Evolutionary conservation across 1,284 basidiomycete species (phyloP).

Genomic region (Tilletia indica): DNA sequence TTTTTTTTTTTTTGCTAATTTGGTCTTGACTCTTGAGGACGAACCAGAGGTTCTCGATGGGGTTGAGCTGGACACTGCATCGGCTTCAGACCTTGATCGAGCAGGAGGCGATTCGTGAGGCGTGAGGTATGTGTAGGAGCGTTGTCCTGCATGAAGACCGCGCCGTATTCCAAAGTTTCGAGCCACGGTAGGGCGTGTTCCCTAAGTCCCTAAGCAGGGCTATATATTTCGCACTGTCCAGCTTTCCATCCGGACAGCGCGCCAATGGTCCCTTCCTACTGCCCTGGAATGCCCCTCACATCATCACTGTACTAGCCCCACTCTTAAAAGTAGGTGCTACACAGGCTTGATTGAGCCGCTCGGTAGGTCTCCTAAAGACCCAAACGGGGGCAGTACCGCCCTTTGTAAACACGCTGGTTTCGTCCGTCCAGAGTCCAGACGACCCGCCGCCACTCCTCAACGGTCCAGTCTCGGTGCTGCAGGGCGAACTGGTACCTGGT

Average conservation of each 20-base stretch:
- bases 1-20: neutral
- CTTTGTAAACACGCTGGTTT: neutral
- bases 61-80: neutral
- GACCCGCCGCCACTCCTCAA: constrained; percentile 4
- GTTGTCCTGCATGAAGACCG: constrained; percentile 9
- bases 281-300: constrained; percentile 8
- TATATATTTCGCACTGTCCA: neutral
- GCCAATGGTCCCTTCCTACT: neutral
- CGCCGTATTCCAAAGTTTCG: neutral
- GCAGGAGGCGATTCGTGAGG: neutral
- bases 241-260: constrained; percentile 1
- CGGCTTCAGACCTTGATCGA: neutral
- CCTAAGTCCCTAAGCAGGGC: neutral
- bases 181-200: neutral
- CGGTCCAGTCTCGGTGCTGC: neutral
- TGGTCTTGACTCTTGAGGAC: neutral
- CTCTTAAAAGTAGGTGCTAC: neutral
- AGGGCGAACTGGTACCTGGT: neutral
- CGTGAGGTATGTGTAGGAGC: neutral
- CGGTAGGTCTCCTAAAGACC: neutral
- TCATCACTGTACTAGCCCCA: neutral
- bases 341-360: neutral
- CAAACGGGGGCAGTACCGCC: constrained; percentile 8
- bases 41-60: constrained; percentile 11
- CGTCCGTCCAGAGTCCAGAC: neutral